Base-by-base conservation (phyloP, 148 eudicot species). In the Vaccinium vitisidaea region DNA sequence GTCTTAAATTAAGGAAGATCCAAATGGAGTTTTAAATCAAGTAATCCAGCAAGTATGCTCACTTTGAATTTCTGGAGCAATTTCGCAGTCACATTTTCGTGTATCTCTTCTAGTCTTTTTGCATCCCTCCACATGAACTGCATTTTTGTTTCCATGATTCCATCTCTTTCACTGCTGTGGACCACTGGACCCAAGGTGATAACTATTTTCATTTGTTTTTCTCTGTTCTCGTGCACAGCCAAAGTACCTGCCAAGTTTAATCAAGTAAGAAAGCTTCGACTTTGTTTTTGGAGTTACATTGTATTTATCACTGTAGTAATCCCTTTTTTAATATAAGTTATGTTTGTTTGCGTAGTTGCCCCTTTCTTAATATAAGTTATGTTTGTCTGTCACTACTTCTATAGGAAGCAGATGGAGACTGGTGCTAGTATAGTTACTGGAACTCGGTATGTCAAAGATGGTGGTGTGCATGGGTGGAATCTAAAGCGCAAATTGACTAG, bases 381-480 rank as follows among this genome's bases (percentile, higher is more conserved):
- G 52, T 25, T 21, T 58, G 36, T 52, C 61, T 36, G 27, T n/a
- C 67, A 48, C 79, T 79, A 48, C 79, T 79, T 79, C 86, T 84
- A 77, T 84, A 94, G 98, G 93, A 97, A 95, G 88, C 98, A 97
- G 83, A 90, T 90, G 84, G 99, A 93, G 85, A 97, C 96, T 14
- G 94, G 98, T 80, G 98, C 99, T 74, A 91, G 91, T 87, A 94
- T 97, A 88, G 98, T 94, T 55, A 97, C 99, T 77, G 99, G 99
- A 63, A 97, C 98, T 52, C 93, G 99, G 16, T 97, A 97, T 90
- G 98, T 97, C 39, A 89, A 87, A 83, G 94, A 96, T 79, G 99
- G 99, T 78, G 99, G 99, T 79, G 98, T 97, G 43, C 99, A 97
- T 82, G 99, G 99, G 46, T 97, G 70, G 70, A 63, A 63, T 23